Conservation (phyloP, 2,329 filamentous ascomycete genomes). For the Diaporthe citrichinensis region DNA sequence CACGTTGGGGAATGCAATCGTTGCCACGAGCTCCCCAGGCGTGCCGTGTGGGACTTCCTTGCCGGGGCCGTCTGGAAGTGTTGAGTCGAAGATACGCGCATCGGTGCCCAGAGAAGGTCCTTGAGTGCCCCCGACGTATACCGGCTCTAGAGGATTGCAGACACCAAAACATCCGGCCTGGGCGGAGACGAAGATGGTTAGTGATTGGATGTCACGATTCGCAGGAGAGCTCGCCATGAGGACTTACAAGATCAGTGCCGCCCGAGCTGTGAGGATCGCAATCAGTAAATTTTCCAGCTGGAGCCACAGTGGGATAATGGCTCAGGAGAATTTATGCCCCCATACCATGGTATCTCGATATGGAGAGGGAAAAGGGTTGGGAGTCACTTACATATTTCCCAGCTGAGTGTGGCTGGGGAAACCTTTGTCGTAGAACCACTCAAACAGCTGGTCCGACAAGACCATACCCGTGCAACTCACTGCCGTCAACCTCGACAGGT, state of each 20-base stretch:
- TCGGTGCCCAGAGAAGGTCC: conserved; percentile 64
- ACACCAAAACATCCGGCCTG: conserved; percentile 73
- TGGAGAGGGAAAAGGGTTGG: not conserved
- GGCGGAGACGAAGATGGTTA: not conserved
- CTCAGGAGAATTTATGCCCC: too few species aligned
- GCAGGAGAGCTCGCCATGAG: not conserved
- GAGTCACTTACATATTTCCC: conserved; percentile 73
- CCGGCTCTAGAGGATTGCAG: conserved; percentile 78
- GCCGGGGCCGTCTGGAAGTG: conserved; percentile 63
- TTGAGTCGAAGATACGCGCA: conserved; percentile 74
- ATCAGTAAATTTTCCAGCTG: not conserved
- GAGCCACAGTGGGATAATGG: not conserved
- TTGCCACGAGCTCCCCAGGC: conserved; percentile 82
- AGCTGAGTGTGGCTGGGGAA: conserved; percentile 79
- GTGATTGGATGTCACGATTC: not conserved
- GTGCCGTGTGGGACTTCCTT: conserved; percentile 68
- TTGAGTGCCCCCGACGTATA: conserved; percentile 71
- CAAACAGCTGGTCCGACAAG: conserved; percentile 80
- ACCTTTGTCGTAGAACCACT: conserved; percentile 81
- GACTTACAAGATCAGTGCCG: conserved; percentile 80
- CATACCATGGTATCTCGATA: not conserved
- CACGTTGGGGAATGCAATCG: conserved; percentile 80
- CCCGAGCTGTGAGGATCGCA: conserved; percentile 55
- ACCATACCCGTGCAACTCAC: conserved; percentile 88
- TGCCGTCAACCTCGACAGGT: conserved; percentile 72